Conservation (phyloP, 176 grass and related monocot genomes). For the Rhynchospora breviuscula region DNA sequence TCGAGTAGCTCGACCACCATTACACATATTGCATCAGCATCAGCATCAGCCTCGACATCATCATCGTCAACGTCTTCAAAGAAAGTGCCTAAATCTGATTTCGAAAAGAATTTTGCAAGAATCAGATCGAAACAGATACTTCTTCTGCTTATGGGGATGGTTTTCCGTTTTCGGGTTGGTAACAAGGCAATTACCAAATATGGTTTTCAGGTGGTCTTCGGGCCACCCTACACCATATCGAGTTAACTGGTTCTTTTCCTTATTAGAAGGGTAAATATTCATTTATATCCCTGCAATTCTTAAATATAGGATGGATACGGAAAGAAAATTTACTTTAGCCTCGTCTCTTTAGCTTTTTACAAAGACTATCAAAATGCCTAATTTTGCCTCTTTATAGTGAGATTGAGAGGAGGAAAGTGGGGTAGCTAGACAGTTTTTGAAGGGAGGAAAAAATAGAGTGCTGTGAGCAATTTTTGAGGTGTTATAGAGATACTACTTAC, state of each 20-base stretch:
- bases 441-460: background rate
- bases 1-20: slow-evolving; percentile 19
- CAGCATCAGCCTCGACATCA: slow-evolving; percentile 37
- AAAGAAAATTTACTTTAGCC: background rate
- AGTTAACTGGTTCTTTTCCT: slow-evolving; percentile 49
- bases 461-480: background rate
- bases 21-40: slow-evolving; percentile 29
- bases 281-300: slow-evolving; percentile 1
- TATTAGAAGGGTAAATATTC: slow-evolving; percentile 26
- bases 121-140: slow-evolving; percentile 66
- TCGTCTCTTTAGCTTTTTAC: background rate
- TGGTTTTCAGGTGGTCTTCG: slow-evolving; percentile 43
- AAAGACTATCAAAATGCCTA: background rate
- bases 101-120: slow-evolving; percentile 68
- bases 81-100: slow-evolving; percentile 50
- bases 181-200: slow-evolving; percentile 33
- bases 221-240: slow-evolving; percentile 68
- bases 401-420: background rate
- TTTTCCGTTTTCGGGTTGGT: slow-evolving; percentile 61
- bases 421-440: background rate
- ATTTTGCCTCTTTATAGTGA: background rate
- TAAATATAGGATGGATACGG: background rate
- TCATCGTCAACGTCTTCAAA: slow-evolving; percentile 42
- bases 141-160: slow-evolving; percentile 55
- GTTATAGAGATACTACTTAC: background rate